These are phyloP conservation scores for Hemisphaericaspora subhashii DNA, from an alignment of 1,139 yeast genomes.

Conservation along the genomic window DNA sequence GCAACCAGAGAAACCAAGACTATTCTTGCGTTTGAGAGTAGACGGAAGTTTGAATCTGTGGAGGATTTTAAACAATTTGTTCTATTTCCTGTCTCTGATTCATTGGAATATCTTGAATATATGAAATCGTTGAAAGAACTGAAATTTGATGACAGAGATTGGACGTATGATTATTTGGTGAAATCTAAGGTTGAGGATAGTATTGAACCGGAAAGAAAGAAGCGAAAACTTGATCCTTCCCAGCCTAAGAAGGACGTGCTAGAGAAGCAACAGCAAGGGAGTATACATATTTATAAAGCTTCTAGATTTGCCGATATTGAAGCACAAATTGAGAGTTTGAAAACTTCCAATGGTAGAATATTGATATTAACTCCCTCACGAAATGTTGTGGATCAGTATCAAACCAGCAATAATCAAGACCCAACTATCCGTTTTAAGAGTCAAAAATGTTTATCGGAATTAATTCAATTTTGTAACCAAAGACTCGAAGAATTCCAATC, in stretches of 20 bases:
- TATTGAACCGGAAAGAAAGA: slow-evolving; percentile 2
- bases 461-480: slow-evolving; percentile 1
- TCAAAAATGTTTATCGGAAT: slow-evolving; percentile 4
- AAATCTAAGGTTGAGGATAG: not conserved
- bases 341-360: not conserved
- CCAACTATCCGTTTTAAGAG: slow-evolving; percentile 7
- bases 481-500: slow-evolving; percentile 3
- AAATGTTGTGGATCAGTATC: not conserved
- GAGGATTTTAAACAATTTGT: slow-evolving; percentile 12
- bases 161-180: not conserved
- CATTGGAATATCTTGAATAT: slow-evolving; percentile 4
- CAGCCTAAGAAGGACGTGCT: not conserved
- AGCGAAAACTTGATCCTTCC: slow-evolving; percentile 4
- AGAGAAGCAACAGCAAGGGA: not conserved
- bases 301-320: slow-evolving; percentile 1
- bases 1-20: slow-evolving; percentile 9
- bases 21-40: slow-evolving; percentile 6
- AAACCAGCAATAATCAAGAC: not conserved
- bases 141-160: not conserved
- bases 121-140: not conserved
- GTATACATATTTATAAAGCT: not conserved
- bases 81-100: slow-evolving; percentile 5
- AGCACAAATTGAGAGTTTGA: not conserved
- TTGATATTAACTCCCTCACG: slow-evolving; percentile 3
- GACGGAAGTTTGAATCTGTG: slow-evolving; percentile 4